Conservation (phyloP, 768 basidiomycete species). For the Pleurotus cornucopiae region DNA sequence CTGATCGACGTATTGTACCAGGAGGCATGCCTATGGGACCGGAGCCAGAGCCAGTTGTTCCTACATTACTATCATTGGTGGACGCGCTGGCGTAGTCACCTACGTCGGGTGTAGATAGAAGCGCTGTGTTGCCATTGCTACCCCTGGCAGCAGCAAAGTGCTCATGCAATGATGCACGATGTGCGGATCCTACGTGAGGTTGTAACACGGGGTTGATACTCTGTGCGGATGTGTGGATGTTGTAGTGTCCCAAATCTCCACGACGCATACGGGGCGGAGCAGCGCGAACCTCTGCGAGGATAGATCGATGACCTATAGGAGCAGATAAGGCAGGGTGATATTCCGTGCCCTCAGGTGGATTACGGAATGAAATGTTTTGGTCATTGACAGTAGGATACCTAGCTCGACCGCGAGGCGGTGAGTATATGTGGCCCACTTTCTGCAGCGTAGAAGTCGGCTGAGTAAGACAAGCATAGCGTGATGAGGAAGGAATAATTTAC, state of each 20-base stretch:
- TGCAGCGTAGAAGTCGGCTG: constrained; percentile 19
- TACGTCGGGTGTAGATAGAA: not conserved
- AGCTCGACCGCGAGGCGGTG: constrained; percentile 26
- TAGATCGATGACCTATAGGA: constrained; percentile 61
- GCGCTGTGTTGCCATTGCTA: not conserved
- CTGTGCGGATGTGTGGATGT: constrained; percentile 5
- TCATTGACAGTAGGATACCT: constrained; percentile 19
- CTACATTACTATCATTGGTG: not conserved
- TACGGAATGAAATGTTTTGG: constrained; percentile 47
- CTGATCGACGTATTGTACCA: constrained; percentile 16
- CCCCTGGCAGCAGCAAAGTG: not conserved
- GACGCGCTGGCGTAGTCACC: constrained; percentile 13
- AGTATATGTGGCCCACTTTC: constrained; percentile 46
- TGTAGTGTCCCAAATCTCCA: not conserved
- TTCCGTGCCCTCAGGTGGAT: constrained; percentile 38
- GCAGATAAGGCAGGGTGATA: constrained; percentile 53
- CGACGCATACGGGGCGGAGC: constrained; percentile 27
- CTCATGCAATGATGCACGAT: constrained; percentile 14
- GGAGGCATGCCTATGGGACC: not conserved
- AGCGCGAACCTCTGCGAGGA: constrained; percentile 69
- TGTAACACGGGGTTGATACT: constrained; percentile 26
- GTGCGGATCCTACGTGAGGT: constrained; percentile 19
- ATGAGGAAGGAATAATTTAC: constrained; percentile 28
- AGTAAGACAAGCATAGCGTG: not conserved
- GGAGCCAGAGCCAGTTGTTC: not conserved